Percentiles rank a stretch among this genome's conserved stretches.
Evolutionary conservation across 2,329 filamentous ascomycete species (phyloP).

Genomic region (Fusarium compactum): DNA sequence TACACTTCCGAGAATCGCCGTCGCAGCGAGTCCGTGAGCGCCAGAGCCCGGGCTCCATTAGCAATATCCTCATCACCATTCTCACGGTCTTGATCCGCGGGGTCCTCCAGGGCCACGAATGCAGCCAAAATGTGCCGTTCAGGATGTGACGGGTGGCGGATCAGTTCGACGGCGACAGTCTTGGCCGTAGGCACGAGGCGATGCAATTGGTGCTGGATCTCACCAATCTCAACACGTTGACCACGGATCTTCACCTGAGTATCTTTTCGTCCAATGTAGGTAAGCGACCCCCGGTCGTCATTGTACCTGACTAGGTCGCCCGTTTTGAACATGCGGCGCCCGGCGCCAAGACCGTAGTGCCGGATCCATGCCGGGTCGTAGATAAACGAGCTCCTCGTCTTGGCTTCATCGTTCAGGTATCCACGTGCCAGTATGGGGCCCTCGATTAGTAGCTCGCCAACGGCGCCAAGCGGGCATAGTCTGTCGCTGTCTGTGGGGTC

Average conservation of each 20-base stretch:
- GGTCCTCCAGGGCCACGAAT: constrained; percentile 10
- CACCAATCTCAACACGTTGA: constrained; percentile 60
- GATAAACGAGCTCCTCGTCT: constrained; percentile 5
- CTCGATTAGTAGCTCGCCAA: constrained; percentile 5
- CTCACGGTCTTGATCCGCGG: constrained; percentile 8
- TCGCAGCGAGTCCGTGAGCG: constrained; percentile 10
- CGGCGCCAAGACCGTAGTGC: constrained; percentile 5
- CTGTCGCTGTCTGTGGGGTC: constrained; percentile 1
- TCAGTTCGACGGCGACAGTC: constrained; percentile 13
- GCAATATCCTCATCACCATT: constrained; percentile 9
- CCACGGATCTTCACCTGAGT: constrained; percentile 68
- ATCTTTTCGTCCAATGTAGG: constrained; percentile 3
- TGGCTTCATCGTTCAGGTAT: neutral
- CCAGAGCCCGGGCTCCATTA: constrained; percentile 10
- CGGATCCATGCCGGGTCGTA: constrained; percentile 8
- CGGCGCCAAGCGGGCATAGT: neutral
- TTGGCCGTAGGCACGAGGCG: constrained; percentile 11
- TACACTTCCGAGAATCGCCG: constrained; percentile 11
- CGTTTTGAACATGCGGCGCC: constrained; percentile 55
- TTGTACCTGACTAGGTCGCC: constrained; percentile 60
- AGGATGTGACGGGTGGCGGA: constrained; percentile 9
- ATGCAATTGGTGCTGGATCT: constrained; percentile 14
- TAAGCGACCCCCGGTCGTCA: constrained; percentile 52
- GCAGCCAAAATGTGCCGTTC: constrained; percentile 17
- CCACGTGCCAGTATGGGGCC: constrained; percentile 2